Evolutionary conservation across 2,329 filamentous ascomycete species (phyloP).

Genomic region (Colletotrichum siamense): DNA sequence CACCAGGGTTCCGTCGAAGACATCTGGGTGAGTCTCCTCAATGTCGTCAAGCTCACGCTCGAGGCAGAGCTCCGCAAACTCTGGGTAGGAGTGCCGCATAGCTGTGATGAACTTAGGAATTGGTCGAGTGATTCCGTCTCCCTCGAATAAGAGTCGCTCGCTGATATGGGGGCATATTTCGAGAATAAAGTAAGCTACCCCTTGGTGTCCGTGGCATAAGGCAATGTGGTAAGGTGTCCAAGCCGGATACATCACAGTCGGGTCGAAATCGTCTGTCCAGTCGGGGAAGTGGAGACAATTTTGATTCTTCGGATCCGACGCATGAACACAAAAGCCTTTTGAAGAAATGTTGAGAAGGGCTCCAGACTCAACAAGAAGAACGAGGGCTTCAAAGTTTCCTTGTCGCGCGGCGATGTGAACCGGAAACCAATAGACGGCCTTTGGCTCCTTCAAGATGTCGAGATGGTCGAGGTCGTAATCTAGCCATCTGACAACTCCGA

Average conservation of each 20-base stretch:
- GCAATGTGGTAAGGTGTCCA: neutral
- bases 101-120: neutral
- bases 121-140: fast-evolving
- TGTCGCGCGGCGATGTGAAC: neutral
- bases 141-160: fast-evolving
- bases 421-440: neutral
- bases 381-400: neutral
- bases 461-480: neutral
- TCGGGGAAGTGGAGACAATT: neutral
- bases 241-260: neutral
- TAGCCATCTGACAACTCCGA: neutral
- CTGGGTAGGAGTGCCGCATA: neutral
- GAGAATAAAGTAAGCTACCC: neutral
- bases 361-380: fast-evolving
- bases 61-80: neutral
- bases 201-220: neutral
- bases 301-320: neutral
- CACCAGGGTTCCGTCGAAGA: fast-evolving
- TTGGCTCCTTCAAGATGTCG: neutral
- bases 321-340: neutral
- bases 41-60: neutral
- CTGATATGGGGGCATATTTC: neutral
- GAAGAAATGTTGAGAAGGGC: neutral
- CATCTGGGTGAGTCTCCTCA: neutral
- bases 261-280: neutral